These are phyloP conservation scores for Cryomyces minteri DNA, from an alignment of 495 filamentous ascomycete species.

Conservation along the genomic window DNA sequence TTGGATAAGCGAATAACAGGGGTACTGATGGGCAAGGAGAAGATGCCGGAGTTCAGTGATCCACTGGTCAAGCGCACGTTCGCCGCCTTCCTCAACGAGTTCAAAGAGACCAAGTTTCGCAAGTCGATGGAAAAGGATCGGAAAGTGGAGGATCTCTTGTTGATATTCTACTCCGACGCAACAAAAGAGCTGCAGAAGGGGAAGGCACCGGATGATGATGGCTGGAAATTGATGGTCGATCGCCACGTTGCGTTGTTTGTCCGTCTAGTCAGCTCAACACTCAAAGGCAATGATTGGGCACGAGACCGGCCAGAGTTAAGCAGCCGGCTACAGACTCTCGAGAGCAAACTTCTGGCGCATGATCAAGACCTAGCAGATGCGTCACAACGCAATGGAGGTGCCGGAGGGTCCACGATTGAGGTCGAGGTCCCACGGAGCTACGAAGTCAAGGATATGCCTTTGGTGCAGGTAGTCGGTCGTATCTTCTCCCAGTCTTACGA, in stretches of 20 bases:
- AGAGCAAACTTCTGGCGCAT: conserved; percentile 86
- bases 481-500: conserved; percentile 64
- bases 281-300: conserved; percentile 66
- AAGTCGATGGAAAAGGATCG: conserved; percentile 83
- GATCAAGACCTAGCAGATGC: conserved; percentile 67
- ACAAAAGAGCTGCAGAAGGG: conserved; percentile 78
- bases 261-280: conserved; percentile 58
- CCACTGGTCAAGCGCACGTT: conserved; percentile 60
- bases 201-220: conserved; percentile 64
- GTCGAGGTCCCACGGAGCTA: conserved; percentile 67
- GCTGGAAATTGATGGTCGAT: conserved; percentile 86
- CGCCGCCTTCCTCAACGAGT: conserved; percentile 58
- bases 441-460: conserved; percentile 89
- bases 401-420: conserved; percentile 47
- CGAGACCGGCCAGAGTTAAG: conserved; percentile 69
- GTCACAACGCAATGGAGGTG: conserved; percentile 31
- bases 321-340: conserved; percentile 57
- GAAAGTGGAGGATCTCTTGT: conserved; percentile 71
- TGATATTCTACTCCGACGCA: conserved; percentile 81
- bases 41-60: conserved; percentile 61
- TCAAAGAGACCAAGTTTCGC: conserved; percentile 53
- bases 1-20: conserved; percentile 50
- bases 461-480: conserved; percentile 69
- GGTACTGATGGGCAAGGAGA: conserved; percentile 51
- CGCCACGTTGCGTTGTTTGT: conserved; percentile 91